Base-by-base conservation (phyloP, 1,284 basidiomycete species). In the Heterobasidion occidentale region DNA sequence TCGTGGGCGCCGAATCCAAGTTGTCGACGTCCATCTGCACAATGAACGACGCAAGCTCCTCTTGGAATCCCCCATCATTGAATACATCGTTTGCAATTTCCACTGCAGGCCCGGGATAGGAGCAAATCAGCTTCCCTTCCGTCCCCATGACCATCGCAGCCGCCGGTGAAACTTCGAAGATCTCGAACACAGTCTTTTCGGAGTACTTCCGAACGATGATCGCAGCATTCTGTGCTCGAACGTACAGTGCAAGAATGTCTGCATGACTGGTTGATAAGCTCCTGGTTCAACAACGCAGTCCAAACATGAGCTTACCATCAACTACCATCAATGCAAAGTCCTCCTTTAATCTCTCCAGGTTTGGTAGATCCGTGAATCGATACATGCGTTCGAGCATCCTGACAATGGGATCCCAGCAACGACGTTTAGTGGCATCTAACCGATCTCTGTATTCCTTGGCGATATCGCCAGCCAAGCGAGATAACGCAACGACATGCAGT, bases 191-290 rank as follows among this genome's bases (percentile, higher is more conserved):
- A 0, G 68, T 65, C 4, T 59, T 51, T 0, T 60, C 54, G 2
- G 51, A 14, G 12, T 55, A 46, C 51, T 67, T 68, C 35, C 73
- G 69, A 33, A 78, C 52, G 9, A 79, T 64, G 5, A 79, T 54
- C 17, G 67, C 74, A 1, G 77, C 73, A 55, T 79, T 79, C 60
- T 79, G 77, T 0, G 68, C 67, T 15, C 68, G 64, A 19, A 79
- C 68, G 14, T 71, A 64, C 33, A 77, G 61, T 2, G 65, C 65
- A 15, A 74, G 53, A 12, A 70, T 52, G 14, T 59, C 62, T 63
- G n/a, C 27, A 34, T 33, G 42, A 6, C 1, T 6, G 5, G 38
- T 6, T 3, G 38, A n/a, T 42, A 5, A 27, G 6, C 27, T 4
- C 6, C 27, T 27, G 4, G 4, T 27, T 5, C 27, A 27, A 27